These are phyloP conservation scores for Chytriomyces sp. DNA, from an alignment of 192 early-diverging fungal species.

Conservation along the genomic window DNA sequence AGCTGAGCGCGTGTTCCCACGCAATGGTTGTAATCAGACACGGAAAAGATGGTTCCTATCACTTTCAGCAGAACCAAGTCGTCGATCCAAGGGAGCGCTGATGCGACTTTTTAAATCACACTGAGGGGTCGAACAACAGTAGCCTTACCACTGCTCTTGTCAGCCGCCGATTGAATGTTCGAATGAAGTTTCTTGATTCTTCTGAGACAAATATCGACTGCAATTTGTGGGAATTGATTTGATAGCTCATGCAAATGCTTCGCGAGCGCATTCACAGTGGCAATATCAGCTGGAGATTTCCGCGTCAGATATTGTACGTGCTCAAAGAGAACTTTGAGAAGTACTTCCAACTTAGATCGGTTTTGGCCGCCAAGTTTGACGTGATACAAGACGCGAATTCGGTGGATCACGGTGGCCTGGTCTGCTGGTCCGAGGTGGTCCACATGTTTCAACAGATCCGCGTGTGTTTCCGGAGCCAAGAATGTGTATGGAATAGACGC, in stretches of 20 bases:
- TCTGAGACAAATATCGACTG: conserved; percentile 24
- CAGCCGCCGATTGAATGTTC: background rate
- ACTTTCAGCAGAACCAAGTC: conserved; percentile 67
- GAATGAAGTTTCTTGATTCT: conserved; percentile 20
- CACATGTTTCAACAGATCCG: conserved; percentile 69
- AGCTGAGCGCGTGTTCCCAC: conserved; percentile 84
- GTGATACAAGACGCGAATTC: conserved; percentile 83
- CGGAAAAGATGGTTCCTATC: conserved; percentile 79
- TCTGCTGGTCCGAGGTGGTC: conserved; percentile 66
- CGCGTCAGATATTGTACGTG: conserved; percentile 67
- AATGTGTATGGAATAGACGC: conserved; percentile 81
- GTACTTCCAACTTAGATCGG: conserved; percentile 69
- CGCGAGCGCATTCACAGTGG: conserved; percentile 28
- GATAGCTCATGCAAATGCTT: conserved; percentile 39
- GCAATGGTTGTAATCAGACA: conserved; percentile 88
- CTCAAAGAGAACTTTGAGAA: conserved; percentile 70
- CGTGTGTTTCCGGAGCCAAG: conserved; percentile 72
- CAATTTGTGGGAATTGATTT: conserved; percentile 15
- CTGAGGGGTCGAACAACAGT: background rate
- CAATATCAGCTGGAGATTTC: conserved; percentile 48
- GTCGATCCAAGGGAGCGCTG: conserved; percentile 25
- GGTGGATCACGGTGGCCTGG: conserved; percentile 72
- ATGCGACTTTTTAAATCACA: background rate
- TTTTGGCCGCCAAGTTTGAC: conserved; percentile 82
- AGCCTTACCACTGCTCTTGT: conserved; percentile 23